phyloP scores from a whole-genome alignment of 768 basidiomycete genomes.

The Hericium rajendrae region DNA sequence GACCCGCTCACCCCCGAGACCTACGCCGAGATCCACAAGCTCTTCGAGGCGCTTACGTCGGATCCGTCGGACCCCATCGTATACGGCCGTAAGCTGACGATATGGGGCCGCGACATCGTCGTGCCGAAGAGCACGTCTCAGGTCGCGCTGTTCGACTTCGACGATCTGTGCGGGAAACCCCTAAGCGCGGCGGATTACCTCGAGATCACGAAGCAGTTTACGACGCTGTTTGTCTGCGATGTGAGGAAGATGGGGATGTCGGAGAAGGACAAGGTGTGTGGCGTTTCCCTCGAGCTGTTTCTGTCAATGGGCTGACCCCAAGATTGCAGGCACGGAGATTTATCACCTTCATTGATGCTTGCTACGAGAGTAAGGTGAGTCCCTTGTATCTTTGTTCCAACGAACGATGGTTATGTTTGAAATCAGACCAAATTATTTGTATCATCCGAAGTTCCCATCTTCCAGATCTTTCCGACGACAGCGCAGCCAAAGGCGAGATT shows the following conservation, averaged over 20 bases:
- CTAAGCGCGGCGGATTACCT: slow-evolving; percentile 94
- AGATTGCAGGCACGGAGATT: slow-evolving; percentile 78
- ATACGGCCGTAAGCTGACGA: slow-evolving; percentile 51
- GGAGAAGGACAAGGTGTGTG: slow-evolving; percentile 72
- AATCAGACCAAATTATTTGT: slow-evolving; percentile 79
- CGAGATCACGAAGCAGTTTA: slow-evolving; percentile 82
- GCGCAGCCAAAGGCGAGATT: slow-evolving; percentile 30
- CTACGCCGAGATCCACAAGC: slow-evolving; percentile 62
- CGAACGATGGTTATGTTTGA: not conserved
- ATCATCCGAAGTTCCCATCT: slow-evolving; percentile 87
- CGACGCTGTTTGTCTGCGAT: slow-evolving; percentile 79
- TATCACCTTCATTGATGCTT: slow-evolving; percentile 96
- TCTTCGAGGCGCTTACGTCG: slow-evolving; percentile 67
- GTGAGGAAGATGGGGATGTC: slow-evolving; percentile 83
- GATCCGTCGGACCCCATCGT: slow-evolving; percentile 40
- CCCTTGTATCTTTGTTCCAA: not conserved
- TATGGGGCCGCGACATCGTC: slow-evolving; percentile 84
- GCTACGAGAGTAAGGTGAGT: slow-evolving; percentile 79
- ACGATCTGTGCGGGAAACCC: slow-evolving; percentile 80
- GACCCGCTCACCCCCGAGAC: slow-evolving; percentile 65
- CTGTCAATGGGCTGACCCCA: not conserved
- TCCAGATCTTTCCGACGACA: slow-evolving; percentile 75
- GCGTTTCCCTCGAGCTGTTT: not conserved
- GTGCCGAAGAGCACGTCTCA: slow-evolving; percentile 73
- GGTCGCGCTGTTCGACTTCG: slow-evolving; percentile 81